Evolutionary conservation across 1,139 yeast genomes (phyloP), one percentile per base, ranked within the genome.

Genomic region (Blastobotrys indianensis): DNA sequence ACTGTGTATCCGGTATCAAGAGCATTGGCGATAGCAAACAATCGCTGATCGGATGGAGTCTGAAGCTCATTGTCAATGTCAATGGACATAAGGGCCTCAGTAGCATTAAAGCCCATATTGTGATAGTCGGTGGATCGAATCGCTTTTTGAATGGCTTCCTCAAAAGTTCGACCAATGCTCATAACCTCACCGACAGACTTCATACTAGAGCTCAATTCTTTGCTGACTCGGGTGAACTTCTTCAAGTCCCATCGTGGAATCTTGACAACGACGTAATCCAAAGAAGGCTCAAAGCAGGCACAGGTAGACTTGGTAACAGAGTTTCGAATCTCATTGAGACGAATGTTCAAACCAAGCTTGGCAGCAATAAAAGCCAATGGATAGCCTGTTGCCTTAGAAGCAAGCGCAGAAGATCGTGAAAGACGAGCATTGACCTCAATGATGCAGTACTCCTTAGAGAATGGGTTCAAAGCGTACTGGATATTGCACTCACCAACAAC

Each of bases 401-500:
- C 98, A 62, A 92, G 77, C 50, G 98, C 98, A 36, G 98, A 92
- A 46, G 98, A 92, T 69, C 98, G 83, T 20, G 97, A 90, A 62
- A 92, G 77, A 74, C 98, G 85, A 46, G 98, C 98, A 67, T 92
- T 92, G 55, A 92, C 98, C 73, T 92, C 98, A 67, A 92, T 92
- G 58, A 92, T 87, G 71, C 98, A 85, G 73, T 90, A 92, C 66
- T 92, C 98, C 69, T 85, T 84, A 52, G 94, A 83, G 70, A 80
- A 79, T 57, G 98, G 97, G 66, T 92, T 87, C 67, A 92, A 77
- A 48, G 98, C 97, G 66, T 92, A 92, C 69, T 92, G 98, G 63
- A 92, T 87, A 74, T 92, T 92, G 78, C 98, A 92, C 74, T 92
- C 98, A 77, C 98, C 98, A 63, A 92, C 97, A 66, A 92, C 98